Evolutionary conservation across 129 eudicot genomes (phyloP).

Genomic region (Helichrysum umbraculigerum): DNA sequence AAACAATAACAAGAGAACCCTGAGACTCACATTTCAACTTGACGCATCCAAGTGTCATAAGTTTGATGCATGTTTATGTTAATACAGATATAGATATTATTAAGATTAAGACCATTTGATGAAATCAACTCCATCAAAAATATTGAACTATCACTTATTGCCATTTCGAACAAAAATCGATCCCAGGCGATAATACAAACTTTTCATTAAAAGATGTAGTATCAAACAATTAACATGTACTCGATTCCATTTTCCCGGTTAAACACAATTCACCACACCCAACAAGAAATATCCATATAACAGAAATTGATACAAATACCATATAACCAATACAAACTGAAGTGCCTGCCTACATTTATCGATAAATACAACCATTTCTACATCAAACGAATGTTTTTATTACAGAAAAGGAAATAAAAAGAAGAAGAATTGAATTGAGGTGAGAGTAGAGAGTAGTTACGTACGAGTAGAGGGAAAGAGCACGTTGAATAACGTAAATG

Average conservation of each 20-base stretch:
- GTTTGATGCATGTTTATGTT: not conserved
- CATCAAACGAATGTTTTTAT: no score
- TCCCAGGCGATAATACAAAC: not conserved
- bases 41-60: not conserved
- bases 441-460: not conserved
- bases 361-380: not conserved
- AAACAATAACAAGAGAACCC: conserved; percentile 19
- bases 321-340: not conserved
- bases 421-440: not conserved
- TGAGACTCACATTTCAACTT: conserved; percentile 7
- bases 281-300: not conserved
- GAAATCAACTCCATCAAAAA: not conserved
- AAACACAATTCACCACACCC: no score
- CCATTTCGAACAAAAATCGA: conserved; percentile 5
- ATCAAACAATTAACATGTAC: no score
- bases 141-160: not conserved
- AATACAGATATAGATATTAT: not conserved
- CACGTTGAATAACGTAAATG: conserved; percentile 73
- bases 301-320: not conserved
- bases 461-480: conserved; percentile 86
- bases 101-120: not conserved
- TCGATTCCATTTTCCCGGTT: no score
- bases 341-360: not conserved
- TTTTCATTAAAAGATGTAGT: no score
- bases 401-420: not conserved